Base-by-base conservation (phyloP, 1,139 yeast genomes). In the Williopsis jadinii region DNA sequence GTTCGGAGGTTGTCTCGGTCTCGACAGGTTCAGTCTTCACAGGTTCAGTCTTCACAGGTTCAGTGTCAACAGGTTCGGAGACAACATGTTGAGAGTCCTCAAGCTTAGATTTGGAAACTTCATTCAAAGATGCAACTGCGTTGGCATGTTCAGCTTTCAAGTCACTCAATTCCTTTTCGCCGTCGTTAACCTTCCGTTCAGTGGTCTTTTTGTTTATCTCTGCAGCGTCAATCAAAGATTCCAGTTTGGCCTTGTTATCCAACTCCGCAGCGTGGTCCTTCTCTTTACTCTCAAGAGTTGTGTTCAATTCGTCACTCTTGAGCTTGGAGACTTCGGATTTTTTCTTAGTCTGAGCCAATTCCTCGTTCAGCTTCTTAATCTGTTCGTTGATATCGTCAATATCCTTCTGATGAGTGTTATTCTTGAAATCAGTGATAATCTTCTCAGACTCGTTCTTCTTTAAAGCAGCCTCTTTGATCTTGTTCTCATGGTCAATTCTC, bases 91-190 rank as follows among this genome's bases (percentile, higher is more conserved):
- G 24, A 19, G 24, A 19, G 24, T 19, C 24, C 24, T 19, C 24
- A 19, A 19, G 24, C 24, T 19, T 19, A 19, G 24, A 19, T 19
- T 19, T 19, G 24, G 24, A 19, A 4, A 19, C 24, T 19, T 19
- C 24, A 6, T 19, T 19, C 24, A 19, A 19, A 19, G 24, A 19
- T 19, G 24, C 24, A 19, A 6, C 24, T 19, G 24, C 24, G 6
- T 19, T 19, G 24, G 24, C 24, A 19, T 19, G 24, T 6, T 19
- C 24, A 4, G 19, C 30, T 28, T 45, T 30, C 28, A 45, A 30
- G 11, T 41, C 42, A 29, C 41, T 51, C 35, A 39, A 41, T 46
- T 40, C 59, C 37, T 38, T 48, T 48, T 39, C 52, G 34, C 32
- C 39, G 5, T 24, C 39, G 5, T 32, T 45, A 28, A 42, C 41